A percentile compares a stretch with the other conserved stretches of the same genome.
These are phyloP conservation scores for Lentithecium fluviatile DNA, from an alignment of 495 filamentous ascomycete species.

Conservation along the genomic window DNA sequence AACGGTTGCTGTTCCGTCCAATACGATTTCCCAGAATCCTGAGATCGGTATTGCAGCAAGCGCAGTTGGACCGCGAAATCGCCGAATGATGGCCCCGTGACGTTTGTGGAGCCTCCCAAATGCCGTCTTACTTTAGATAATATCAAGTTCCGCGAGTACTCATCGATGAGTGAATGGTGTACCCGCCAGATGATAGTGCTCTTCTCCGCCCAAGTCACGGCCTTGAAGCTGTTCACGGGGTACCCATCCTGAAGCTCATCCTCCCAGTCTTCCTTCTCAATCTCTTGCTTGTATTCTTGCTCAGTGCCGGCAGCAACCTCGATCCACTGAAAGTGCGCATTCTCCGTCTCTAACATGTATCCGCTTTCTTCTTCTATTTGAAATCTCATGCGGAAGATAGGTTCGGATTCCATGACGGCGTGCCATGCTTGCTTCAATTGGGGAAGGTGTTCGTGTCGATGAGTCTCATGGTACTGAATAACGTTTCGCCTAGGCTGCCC, in stretches of 20 bases:
- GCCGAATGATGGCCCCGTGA: constrained; percentile 3
- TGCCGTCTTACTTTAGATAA: constrained; percentile 8
- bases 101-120: constrained; percentile 28
- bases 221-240: constrained; percentile 3
- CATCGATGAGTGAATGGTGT: constrained; percentile 24
- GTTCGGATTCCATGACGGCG: background rate
- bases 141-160: background rate
- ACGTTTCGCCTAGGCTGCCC: constrained; percentile 2
- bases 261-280: background rate
- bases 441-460: background rate
- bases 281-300: background rate
- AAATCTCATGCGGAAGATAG: constrained; percentile 2
- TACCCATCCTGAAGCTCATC: background rate
- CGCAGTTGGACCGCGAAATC: background rate
- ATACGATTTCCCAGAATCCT: background rate
- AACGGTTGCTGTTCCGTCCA: background rate
- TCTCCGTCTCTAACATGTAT: background rate
- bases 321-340: background rate
- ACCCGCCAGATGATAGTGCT: constrained; percentile 20
- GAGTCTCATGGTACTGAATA: constrained; percentile 6
- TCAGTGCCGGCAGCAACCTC: background rate
- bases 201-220: background rate
- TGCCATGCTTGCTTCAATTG: constrained; percentile 6
- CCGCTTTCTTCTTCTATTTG: background rate
- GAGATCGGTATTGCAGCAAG: background rate